Evolutionary conservation across 2,329 filamentous ascomycete species (phyloP), one percentile per base, ranked within the genome.

Genomic region (Xylaria polymorpha): DNA sequence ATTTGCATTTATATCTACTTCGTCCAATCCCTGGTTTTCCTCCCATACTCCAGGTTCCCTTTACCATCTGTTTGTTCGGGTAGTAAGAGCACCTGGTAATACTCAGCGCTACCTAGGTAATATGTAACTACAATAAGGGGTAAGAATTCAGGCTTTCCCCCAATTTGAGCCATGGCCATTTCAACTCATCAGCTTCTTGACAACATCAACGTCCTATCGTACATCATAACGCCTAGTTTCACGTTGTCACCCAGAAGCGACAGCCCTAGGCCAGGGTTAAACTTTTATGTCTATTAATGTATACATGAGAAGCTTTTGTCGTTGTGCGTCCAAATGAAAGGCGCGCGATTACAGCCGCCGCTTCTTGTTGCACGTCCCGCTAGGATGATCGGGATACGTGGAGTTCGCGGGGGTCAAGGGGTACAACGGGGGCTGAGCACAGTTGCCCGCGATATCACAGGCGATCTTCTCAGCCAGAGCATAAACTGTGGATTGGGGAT

Each of bases 401-500:
- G 57, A 50, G 14, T 61, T 59, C 35, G 14, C 51, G 12, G 66
- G 29, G 12, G 56, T 29, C n/a, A 57, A 41, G 5, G 68, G 65
- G 22, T 66, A 57, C 14, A 32, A 18, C 25, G 66, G 67, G n/a
- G 61, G 59, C 61, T 61, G 50, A 14, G 44, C 65, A 55, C 70
- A 71, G 20, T 70, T 68, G 32, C 70, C 70, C 18, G 64, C 67
- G 14, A 71, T 70, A 53, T 71, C 70, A 20, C 68, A 71, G 14
- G 66, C 66, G n/a, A 71, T 71, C 61, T 71, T 71, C 56, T 71
- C 69, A 4, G 69, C 69, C 35, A 71, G 73, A 51, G 72, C 72
- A 67, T 74, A 77, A 0, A 77, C 64, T 0, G 72, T 74, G 0
- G 73, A 68, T 57, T 73, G 66, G 3, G 76, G 76, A 41, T 77